A percentile compares a stretch with the other conserved stretches of the same genome.
These are phyloP conservation scores for Aspergillus sclerotialis DNA, from an alignment of 2,329 filamentous ascomycete species.

Conservation along the genomic window DNA sequence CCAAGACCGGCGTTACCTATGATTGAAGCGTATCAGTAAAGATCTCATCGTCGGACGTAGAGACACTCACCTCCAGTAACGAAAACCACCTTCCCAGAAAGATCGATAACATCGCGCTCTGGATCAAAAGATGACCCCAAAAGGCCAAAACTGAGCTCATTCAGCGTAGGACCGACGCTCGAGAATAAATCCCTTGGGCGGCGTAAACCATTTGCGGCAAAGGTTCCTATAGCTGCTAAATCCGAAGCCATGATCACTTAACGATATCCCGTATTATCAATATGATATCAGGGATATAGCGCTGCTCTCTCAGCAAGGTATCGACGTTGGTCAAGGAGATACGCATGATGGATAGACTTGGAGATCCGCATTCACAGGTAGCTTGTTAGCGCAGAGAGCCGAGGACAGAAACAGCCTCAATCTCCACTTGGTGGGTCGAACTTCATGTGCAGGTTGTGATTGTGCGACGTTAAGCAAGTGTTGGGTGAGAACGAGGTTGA, in stretches of 20 bases:
- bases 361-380: too few species aligned
- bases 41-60: neutral
- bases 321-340: too few species aligned
- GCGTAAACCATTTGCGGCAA: constrained; percentile 15
- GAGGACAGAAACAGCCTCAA: too few species aligned
- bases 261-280: too few species aligned
- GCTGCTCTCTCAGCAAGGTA: too few species aligned
- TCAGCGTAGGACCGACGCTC: constrained; percentile 28
- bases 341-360: too few species aligned
- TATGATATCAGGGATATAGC: too few species aligned
- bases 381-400: too few species aligned
- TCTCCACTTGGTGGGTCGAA: too few species aligned
- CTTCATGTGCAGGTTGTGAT: too few species aligned
- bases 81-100: constrained; percentile 44
- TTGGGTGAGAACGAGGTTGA: too few species aligned
- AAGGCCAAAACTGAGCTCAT: constrained; percentile 26
- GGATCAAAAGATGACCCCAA: constrained; percentile 35
- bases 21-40: neutral
- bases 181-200: constrained; percentile 24
- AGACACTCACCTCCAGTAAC: constrained; percentile 42
- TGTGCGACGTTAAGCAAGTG: too few species aligned
- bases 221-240: constrained; percentile 7
- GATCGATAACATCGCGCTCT: constrained; percentile 37
- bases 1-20: constrained; percentile 43
- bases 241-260: constrained; percentile 6